Evolutionary conservation across 2,329 filamentous ascomycete genomes (phyloP).

Genomic region (Magnaporthales sp.): DNA sequence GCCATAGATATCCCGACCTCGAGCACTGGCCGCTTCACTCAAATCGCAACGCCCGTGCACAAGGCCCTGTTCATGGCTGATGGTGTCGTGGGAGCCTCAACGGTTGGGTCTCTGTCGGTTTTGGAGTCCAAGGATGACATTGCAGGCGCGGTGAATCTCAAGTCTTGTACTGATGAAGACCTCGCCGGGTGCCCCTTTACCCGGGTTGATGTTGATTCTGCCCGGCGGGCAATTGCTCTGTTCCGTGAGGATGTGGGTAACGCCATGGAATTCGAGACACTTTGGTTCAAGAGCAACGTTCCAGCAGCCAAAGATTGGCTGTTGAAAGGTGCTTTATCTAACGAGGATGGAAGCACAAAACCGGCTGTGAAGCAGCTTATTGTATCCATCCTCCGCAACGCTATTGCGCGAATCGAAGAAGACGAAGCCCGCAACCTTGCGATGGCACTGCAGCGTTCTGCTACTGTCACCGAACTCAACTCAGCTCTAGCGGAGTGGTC

Average conservation of each 20-base stretch:
- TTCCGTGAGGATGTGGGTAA: conserved; percentile 64
- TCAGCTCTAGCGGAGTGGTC: conserved; percentile 62
- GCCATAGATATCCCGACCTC: conserved; percentile 61
- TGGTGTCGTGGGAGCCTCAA: conserved; percentile 60
- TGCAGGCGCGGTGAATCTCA: conserved; percentile 47
- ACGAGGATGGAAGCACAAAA: conserved; percentile 43
- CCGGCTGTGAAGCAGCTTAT: conserved; percentile 59
- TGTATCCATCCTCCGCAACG: conserved; percentile 52
- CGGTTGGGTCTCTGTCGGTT: conserved; percentile 34
- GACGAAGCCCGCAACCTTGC: conserved; percentile 34
- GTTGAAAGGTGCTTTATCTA: conserved; percentile 32
- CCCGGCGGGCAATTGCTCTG: conserved; percentile 51
- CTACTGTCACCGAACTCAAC: conserved; percentile 40
- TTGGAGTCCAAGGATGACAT: conserved; percentile 29
- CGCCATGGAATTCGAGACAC: conserved; percentile 61
- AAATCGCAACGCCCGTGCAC: conserved; percentile 76
- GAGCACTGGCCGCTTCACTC: conserved; percentile 52
- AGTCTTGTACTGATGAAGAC: conserved; percentile 11
- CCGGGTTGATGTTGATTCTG: conserved; percentile 55
- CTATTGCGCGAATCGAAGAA: conserved; percentile 39
- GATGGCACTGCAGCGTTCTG: conserved; percentile 19
- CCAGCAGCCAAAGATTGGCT: conserved; percentile 60
- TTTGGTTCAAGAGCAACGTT: conserved; percentile 67
- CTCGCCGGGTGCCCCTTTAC: conserved; percentile 43
- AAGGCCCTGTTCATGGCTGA: conserved; percentile 66